Conservation (phyloP, 208 protist genomes). For the Trichomonas gallinae region DNA sequence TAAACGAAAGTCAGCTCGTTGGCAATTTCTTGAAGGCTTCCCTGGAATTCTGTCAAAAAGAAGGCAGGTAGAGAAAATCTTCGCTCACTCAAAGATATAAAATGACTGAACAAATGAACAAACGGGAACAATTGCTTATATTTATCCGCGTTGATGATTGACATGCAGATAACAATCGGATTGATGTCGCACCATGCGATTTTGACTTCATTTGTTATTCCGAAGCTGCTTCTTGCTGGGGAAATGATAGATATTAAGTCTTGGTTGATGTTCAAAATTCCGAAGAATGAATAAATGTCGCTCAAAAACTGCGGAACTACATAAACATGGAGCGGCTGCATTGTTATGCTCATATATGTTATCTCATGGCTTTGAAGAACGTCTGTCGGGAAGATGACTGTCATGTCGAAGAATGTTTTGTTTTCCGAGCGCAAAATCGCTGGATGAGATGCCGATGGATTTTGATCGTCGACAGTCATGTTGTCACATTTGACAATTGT, state of each 20-base stretch:
- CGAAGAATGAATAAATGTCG: neutral
- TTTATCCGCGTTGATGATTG: neutral
- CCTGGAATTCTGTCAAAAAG: neutral
- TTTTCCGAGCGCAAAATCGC: neutral
- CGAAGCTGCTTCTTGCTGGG: neutral
- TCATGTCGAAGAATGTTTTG: neutral
- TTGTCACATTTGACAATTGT: neutral
- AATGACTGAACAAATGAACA: neutral
- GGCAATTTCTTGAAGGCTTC: neutral
- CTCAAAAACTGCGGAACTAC: neutral
- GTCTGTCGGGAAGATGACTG: neutral
- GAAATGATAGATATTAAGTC: neutral
- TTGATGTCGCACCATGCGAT: neutral
- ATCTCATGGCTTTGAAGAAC: neutral
- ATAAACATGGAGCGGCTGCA: neutral
- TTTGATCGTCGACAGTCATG: neutral
- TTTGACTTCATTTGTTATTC: neutral
- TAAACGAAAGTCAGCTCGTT: neutral
- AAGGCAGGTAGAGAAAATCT: neutral
- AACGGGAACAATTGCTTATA: neutral
- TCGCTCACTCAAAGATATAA: neutral
- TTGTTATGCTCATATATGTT: neutral
- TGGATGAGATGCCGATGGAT: neutral
- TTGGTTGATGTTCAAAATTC: neutral
- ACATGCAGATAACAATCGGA: neutral